Base-by-base conservation (phyloP, 164 flowering plant genomes). In the Nymphaea colorata region DNA sequence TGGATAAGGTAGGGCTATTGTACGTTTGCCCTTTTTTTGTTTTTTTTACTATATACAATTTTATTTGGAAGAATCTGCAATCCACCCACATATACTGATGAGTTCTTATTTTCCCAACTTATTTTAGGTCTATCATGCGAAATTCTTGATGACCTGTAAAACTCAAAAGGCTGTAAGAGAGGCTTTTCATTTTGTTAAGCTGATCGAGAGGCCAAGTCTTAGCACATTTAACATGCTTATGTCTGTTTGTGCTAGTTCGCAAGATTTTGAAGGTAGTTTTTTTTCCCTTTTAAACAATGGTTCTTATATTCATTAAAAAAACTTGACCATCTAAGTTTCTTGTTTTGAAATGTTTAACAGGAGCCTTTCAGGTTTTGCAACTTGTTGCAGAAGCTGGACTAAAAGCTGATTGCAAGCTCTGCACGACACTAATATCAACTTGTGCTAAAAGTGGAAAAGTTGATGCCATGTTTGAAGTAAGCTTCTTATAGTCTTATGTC, bases 161-260 rank as follows among this genome's bases (percentile, higher is more conserved):
- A 81, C 62, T 66, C 79, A 81, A 74, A 94, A 85, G 79, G 90
- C 93, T 74, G 88, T 87, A 14, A 78, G 82, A 43, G 92, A 87
- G 78, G 99, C 96, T 60, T 90, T 94, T 70, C 83, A 82, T 69
- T 94, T 85, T 75, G 73, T 74, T 61, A 85, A 79, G 76, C 77
- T 94, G 77, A 83, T 94, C 45, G 72, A 73, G 43, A 87, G 83
- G 70, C 94, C 96, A 67, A 87, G 96, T 57, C 57, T 94, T 76
- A 91, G 98, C 75, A 91, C 99, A 61, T 91, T 88, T 78, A 94
- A 91, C 74, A 90, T 91, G 99, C 92, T 94, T 44, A 78, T 91
- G 87, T 85, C 97, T 70, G 99, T 94, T 10, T 94, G 92, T 78
- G 81, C 96, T 64, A 78, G 77, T 76, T 84, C 92, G 67, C 93